Base-by-base conservation (phyloP, 192 early-diverging fungal species). In the Backusella circina region DNA sequence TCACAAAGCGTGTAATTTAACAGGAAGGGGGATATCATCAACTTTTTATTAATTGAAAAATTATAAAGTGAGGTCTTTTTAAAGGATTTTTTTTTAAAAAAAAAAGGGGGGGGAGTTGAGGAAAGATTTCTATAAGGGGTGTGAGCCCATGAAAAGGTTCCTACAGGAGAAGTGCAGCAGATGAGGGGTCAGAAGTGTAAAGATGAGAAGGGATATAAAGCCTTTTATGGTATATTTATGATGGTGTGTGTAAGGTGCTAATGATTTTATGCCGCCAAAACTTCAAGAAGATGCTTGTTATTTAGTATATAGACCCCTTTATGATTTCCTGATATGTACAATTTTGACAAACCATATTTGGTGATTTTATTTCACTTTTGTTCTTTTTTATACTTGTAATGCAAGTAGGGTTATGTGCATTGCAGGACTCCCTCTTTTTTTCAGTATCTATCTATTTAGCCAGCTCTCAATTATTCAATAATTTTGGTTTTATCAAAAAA, bases 271-370 rank as follows among this genome's bases (percentile, higher is more conserved):
- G 69, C 69, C 69, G 69, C 69, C 69, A 70, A 70, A 70, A 70
- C 39, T 30, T 70, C 39, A 70, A 70, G 69, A 47, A 7, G 28
- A 1, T 33, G 54, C 54, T 61, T 28, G 9, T 61, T 44, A 28
- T 61, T 61, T 21, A 37, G 21, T 38, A 41, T 28, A 38, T 18
- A 5, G 26, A 18, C 69, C 69, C 69, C 69, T 44, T 44, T 70
- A 38, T 70, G 36, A 44, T 70, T 70, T 37, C 37, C 26, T 38
- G 68, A 44, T 47, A 70, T 70, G 66, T 67, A 18, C 66, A 67
- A 70, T 44, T 70, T 70, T 70, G 68, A 70, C 68, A 70, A 41
- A 30, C 38, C 68, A 70, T 70, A 70, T 70, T 44, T 70, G 68
- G 68, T 70, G 36, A 70, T 70, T 70, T 70, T 70, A 70, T 70